phyloP scores from a whole-genome alignment of 345 rosid genomes.

The Lagerstroemia speciosa region DNA sequence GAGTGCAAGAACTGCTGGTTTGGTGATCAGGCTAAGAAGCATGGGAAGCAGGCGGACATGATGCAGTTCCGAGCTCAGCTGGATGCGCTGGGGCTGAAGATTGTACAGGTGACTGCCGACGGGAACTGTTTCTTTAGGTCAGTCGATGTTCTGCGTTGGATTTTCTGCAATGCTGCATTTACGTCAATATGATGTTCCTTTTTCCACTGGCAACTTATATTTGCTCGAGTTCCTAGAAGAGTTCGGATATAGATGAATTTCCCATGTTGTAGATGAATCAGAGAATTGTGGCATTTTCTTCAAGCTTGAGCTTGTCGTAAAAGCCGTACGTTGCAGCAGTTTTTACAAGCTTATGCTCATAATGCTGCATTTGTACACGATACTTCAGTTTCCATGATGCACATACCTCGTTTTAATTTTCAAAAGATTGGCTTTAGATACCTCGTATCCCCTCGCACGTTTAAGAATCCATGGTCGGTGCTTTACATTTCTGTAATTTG shows the following conservation, averaged over 20 bases:
- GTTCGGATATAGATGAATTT: not conserved
- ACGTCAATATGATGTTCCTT: not conserved
- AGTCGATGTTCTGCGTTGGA: not conserved
- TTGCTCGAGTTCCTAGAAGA: not conserved
- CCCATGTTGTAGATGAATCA: no score
- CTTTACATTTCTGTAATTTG: not conserved
- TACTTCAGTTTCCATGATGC: not conserved
- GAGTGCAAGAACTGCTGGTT: not conserved
- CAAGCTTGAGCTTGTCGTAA: not conserved
- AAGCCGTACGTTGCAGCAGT: not conserved
- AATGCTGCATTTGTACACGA: not conserved
- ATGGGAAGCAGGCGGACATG: slow-evolving; percentile 58
- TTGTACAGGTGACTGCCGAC: slow-evolving; percentile 72
- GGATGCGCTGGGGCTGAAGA: slow-evolving; percentile 61
- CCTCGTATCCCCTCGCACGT: not conserved
- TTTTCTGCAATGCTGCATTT: slow-evolving; percentile 2
- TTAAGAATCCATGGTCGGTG: not conserved
- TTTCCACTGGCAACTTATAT: not conserved
- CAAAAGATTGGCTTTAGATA: not conserved
- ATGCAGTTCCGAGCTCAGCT: slow-evolving; percentile 59
- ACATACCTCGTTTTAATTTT: not conserved
- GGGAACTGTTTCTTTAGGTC: slow-evolving; percentile 99
- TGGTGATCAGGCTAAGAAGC: slow-evolving; percentile 43
- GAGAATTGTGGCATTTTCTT: not conserved
- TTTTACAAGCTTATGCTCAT: not conserved